These are phyloP conservation scores for Scalesia atractyloides DNA, from an alignment of 129 eudicot genomes.

Conservation along the genomic window DNA sequence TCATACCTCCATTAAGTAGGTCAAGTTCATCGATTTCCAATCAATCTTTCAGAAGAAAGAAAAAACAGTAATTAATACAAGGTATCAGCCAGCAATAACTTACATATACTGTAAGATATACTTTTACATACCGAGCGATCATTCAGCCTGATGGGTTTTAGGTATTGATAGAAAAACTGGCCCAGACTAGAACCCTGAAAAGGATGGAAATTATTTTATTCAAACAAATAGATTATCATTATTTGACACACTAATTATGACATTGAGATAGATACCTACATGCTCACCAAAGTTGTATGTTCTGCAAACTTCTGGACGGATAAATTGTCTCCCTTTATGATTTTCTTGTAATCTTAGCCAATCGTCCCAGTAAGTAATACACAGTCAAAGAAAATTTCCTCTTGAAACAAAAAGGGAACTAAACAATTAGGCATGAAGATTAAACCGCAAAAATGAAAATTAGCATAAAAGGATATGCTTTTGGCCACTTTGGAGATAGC, in stretches of 20 bases:
- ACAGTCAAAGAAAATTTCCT: constrained; percentile 55
- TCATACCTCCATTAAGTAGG: constrained; percentile 88
- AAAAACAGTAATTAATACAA: not conserved
- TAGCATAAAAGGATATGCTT: constrained; percentile 86
- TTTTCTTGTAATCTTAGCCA: constrained; percentile 92
- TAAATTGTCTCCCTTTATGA: constrained; percentile 81
- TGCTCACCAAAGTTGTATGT: constrained; percentile 99
- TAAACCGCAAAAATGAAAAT: constrained; percentile 23
- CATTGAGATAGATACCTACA: constrained; percentile 48
- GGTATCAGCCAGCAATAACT: constrained; percentile 9
- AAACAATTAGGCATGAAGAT: constrained; percentile 8
- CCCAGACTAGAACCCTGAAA: constrained; percentile 97
- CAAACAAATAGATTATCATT: not conserved
- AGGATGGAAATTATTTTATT: not conserved
- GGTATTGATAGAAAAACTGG: constrained; percentile 83
- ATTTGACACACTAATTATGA: not conserved
- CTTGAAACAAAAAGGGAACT: constrained; percentile 11
- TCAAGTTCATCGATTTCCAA: constrained; percentile 92
- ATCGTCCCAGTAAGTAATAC: constrained; percentile 96
- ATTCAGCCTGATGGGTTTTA: constrained; percentile 83
- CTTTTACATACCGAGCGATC: constrained; percentile 60
- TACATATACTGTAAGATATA: not conserved
- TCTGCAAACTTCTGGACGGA: constrained; percentile 97
- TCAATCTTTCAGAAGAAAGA: constrained; percentile 56
- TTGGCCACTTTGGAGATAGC: constrained; percentile 98